Percentiles rank a stretch among this genome's conserved stretches.
Evolutionary conservation across 2,329 filamentous ascomycete species (phyloP).

Genomic region (Furcasterigmium furcatum): DNA sequence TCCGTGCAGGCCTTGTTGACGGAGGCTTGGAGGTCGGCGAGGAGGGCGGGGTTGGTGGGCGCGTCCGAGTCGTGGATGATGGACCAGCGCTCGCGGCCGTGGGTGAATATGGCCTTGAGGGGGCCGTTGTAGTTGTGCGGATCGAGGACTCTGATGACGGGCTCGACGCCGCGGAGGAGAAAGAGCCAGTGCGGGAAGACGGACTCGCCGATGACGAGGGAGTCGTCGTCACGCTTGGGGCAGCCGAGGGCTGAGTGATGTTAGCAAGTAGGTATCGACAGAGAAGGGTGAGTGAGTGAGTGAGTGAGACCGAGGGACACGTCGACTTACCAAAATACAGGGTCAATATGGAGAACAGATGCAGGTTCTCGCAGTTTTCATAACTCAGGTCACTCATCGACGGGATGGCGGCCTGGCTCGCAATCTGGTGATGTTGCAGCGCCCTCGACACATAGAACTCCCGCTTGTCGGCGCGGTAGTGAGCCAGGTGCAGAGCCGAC

Average conservation of each 20-base stretch:
- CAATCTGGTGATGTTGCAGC: constrained; percentile 13
- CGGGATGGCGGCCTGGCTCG: constrained; percentile 12
- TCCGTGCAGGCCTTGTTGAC: constrained; percentile 15
- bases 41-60: constrained; percentile 6
- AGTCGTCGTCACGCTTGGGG: constrained; percentile 22
- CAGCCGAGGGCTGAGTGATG: constrained; percentile 16
- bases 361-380: constrained; percentile 15
- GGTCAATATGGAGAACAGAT: constrained; percentile 26
- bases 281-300: no score
- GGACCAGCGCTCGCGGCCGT: constrained; percentile 17
- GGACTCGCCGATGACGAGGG: constrained; percentile 22
- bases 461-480: constrained; percentile 29
- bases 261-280: background rate
- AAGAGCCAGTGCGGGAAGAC: constrained; percentile 26
- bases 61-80: constrained; percentile 7
- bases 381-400: constrained; percentile 10
- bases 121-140: constrained; percentile 11
- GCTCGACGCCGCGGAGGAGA: constrained; percentile 21
- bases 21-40: constrained; percentile 14
- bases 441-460: constrained; percentile 28
- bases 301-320: no score
- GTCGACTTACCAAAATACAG: constrained; percentile 26
- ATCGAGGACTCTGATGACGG: constrained; percentile 18
- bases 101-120: constrained; percentile 15
- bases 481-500: constrained; percentile 45